Evolutionary conservation across 1,284 basidiomycete species (phyloP).

Genomic region (Schizopora paradoxa): DNA sequence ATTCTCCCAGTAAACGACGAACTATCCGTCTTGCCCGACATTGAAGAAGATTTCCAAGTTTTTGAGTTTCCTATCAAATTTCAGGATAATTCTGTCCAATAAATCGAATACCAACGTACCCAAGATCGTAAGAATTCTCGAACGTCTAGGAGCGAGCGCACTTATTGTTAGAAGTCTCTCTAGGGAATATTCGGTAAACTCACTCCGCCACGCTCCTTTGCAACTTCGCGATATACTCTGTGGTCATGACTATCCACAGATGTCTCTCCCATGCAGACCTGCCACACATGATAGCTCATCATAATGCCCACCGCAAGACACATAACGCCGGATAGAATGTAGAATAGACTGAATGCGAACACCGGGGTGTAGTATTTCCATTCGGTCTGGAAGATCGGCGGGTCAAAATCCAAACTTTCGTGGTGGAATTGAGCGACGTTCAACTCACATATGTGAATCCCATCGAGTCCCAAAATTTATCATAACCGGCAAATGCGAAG

Average conservation of each 20-base stretch:
- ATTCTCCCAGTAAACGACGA: conserved; percentile 8
- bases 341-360: conserved; percentile 67
- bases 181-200: conserved; percentile 21
- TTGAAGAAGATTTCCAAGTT: conserved; percentile 92
- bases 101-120: conserved; percentile 33
- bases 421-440: not conserved
- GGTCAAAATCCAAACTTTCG: conserved; percentile 11
- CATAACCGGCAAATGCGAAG: conserved; percentile 55
- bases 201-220: conserved; percentile 68
- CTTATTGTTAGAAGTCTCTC: conserved; percentile 1
- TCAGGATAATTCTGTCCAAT: not conserved
- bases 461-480: conserved; percentile 50
- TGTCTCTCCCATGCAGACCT: conserved; percentile 78
- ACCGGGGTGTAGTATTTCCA: conserved; percentile 71
- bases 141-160: conserved; percentile 49
- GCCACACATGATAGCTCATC: conserved; percentile 75
- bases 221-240: conserved; percentile 68
- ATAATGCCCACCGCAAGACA: conserved; percentile 80
- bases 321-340: conserved; percentile 72
- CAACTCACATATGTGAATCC: conserved; percentile 40
- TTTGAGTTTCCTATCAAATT: conserved; percentile 37
- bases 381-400: conserved; percentile 24
- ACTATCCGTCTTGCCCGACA: conserved; percentile 76
- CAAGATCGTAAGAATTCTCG: conserved; percentile 89
- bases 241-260: conserved; percentile 90